Base-by-base conservation (phyloP, 179 eudicot genomes). In the Gypsophila paniculata region DNA sequence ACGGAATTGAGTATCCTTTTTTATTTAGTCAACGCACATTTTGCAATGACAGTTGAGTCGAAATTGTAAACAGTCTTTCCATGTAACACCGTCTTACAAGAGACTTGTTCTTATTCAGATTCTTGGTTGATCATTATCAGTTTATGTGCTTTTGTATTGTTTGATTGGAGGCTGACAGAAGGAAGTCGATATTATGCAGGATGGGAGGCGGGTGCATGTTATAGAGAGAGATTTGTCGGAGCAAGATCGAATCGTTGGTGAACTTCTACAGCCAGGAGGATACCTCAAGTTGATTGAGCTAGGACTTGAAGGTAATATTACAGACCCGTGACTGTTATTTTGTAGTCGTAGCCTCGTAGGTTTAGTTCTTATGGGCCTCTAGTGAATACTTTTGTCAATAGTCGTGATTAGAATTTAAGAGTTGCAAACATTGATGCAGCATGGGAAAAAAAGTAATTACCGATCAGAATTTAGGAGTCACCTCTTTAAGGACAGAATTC, bases 251-350 rank as follows among this genome's bases (percentile, higher is more conserved):
- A 92, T 92, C 68, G 98, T 92, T 61, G 96, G 98, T 48, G 98
- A 92, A 67, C 83, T 92, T 68, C 83, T 92, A 61, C 98, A 92
- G 70, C 98, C 98, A 38, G 98, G 98, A 60, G 98, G 98, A 68
- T 92, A 92, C 73, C 88, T 92, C 72, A 92, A 90, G 68, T 80
- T 92, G 78, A 77, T 90, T 26, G 96, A 92, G 68, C 72, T 92
- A 76, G 98, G 98, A 70, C 79, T 92, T 72, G 84, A 88, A 82
- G 96, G 98, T 92, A 81, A 64, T 78, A 26, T 21, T 32, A 22
- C 49, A 11, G 13, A 44, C 32, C 32, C 32, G 36, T 57, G 21
- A 25, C 51, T 42, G 26, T 12, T n/a, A 0, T 42, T 23, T n/a
- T 51, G 21, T 73, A 65, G 44, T 22, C n/a, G 1, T 44, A 22